A percentile compares a stretch with the other conserved stretches of the same genome.
Evolutionary conservation across 768 basidiomycete species (phyloP).

Genomic region (Tricholoma sp.): DNA sequence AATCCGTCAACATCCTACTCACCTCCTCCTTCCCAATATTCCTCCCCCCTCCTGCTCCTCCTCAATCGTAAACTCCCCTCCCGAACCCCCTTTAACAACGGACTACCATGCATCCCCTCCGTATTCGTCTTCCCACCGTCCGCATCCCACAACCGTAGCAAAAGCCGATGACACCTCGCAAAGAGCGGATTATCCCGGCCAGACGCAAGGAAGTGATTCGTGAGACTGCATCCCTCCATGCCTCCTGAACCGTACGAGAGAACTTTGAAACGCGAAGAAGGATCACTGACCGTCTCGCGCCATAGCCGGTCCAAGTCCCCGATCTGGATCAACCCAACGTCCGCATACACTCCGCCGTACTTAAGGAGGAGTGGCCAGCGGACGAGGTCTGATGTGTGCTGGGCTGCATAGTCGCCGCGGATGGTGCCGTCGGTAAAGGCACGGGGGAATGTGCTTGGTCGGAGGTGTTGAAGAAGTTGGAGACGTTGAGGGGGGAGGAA

Average conservation of each 20-base stretch:
- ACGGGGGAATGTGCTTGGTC: not conserved
- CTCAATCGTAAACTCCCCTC: not conserved
- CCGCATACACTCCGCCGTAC: not conserved
- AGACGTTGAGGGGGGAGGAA: not conserved
- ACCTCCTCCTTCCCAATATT: not conserved
- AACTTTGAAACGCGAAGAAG: not conserved
- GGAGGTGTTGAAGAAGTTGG: not conserved
- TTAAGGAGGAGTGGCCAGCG: not conserved
- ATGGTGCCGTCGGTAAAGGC: not conserved
- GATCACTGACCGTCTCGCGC: not conserved
- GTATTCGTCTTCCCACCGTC: not conserved
- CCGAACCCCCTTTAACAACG: not conserved
- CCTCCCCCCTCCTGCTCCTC: not conserved
- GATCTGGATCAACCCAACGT: not conserved
- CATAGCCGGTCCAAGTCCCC: not conserved
- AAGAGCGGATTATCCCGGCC: not conserved
- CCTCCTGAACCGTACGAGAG: not conserved
- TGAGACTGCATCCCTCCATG: not conserved
- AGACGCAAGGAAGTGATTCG: conserved; percentile 1
- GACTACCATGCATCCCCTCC: not conserved
- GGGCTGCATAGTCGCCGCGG: not conserved
- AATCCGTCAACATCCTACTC: conserved; percentile 1
- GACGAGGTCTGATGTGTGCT: not conserved
- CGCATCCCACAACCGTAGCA: not conserved
- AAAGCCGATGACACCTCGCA: not conserved